Conservation (phyloP, 1,284 basidiomycete species). For the Microstroma glucosiphilum region DNA sequence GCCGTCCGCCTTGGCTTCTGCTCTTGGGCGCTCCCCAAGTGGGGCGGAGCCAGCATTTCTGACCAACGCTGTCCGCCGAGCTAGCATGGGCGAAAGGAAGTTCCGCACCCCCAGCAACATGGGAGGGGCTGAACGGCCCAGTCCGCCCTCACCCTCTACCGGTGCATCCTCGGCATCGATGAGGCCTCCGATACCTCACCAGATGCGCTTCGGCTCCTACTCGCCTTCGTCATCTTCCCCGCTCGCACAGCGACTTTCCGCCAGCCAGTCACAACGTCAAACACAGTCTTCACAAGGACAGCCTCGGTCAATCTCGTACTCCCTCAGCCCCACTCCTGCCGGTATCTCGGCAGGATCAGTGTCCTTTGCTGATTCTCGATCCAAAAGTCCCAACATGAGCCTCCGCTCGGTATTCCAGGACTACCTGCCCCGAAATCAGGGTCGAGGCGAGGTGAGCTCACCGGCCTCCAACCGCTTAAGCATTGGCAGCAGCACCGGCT, state of each 20-base stretch:
- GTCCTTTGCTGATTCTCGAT: too few relatives aligned
- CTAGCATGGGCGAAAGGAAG: conserved; percentile 2
- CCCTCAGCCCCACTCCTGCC: too few relatives aligned
- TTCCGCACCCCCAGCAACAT: not conserved
- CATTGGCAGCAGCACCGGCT: too few relatives aligned
- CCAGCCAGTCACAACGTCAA: not conserved
- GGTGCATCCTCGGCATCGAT: not conserved
- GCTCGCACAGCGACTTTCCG: not conserved
- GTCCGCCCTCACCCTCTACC: not conserved
- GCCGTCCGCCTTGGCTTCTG: not conserved
- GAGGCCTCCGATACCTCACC: not conserved
- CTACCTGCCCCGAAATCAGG: not conserved
- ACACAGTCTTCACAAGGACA: not conserved
- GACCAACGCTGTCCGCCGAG: not conserved
- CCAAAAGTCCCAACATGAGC: not conserved
- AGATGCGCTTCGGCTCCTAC: conserved; percentile 5
- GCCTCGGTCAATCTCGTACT: too few relatives aligned
- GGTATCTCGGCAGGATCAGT: too few relatives aligned
- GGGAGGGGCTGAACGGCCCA: not conserved
- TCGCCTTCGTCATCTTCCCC: conserved; percentile 1
- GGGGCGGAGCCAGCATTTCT: not conserved
- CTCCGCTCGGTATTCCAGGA: conserved; percentile 1
- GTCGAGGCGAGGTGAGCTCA: too few relatives aligned
- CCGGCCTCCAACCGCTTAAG: too few relatives aligned
- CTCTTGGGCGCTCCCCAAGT: not conserved